phyloP scores from a whole-genome alignment of 2,329 filamentous ascomycete genomes.

The Epichloe baconii region DNA sequence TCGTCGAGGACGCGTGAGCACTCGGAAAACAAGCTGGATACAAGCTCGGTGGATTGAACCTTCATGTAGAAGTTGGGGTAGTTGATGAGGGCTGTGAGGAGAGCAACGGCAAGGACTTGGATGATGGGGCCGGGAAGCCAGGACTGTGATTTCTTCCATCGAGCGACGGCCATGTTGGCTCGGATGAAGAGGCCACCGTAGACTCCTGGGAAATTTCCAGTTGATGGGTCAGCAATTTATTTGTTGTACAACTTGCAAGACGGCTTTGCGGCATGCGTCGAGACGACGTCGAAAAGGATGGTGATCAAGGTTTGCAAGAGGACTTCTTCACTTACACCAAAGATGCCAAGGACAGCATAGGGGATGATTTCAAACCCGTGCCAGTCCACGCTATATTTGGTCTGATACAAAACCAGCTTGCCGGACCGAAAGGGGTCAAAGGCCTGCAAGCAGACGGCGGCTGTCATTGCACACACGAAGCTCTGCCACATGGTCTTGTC shows the following conservation, averaged over 20 bases:
- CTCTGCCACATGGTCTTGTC: slow-evolving; percentile 99
- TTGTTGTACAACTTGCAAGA: not conserved
- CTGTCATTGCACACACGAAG: slow-evolving; percentile 98
- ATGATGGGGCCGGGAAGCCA: slow-evolving; percentile 60
- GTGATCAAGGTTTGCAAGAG: not conserved
- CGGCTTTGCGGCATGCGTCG: not conserved
- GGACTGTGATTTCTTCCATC: slow-evolving; percentile 57
- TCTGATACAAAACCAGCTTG: slow-evolving; percentile 91
- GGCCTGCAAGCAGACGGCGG: slow-evolving; percentile 81
- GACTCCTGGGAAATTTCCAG: slow-evolving; percentile 74
- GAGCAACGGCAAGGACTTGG: slow-evolving; percentile 68
- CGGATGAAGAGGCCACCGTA: slow-evolving; percentile 94
- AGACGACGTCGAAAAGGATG: not conserved
- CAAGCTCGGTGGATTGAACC: slow-evolving; percentile 79
- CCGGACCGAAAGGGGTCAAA: slow-evolving; percentile 91
- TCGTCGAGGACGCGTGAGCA: slow-evolving; percentile 75
- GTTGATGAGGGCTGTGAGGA: slow-evolving; percentile 79
- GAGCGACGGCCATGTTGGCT: slow-evolving; percentile 74
- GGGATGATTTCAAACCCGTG: slow-evolving; percentile 88
- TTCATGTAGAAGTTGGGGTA: slow-evolving; percentile 96
- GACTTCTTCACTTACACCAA: slow-evolving; percentile 42
- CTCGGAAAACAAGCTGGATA: slow-evolving; percentile 84
- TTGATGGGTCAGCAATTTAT: not conserved
- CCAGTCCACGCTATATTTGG: slow-evolving; percentile 84
- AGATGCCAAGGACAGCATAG: slow-evolving; percentile 71